These are phyloP conservation scores for Suhomyces kunorum DNA, from an alignment of 1,139 yeast genomes.

Conservation along the genomic window DNA sequence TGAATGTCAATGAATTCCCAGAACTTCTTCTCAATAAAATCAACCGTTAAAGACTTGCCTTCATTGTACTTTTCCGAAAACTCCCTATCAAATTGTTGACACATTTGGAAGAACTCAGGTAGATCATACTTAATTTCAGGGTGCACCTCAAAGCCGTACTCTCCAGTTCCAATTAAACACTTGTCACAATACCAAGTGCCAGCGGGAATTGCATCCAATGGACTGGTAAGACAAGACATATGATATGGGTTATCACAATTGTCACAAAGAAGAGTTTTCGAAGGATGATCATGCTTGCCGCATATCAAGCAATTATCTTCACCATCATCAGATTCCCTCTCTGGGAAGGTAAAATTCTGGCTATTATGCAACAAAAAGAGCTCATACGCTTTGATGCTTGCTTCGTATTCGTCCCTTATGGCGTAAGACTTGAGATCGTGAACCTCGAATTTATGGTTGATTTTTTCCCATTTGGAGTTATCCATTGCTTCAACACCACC, in stretches of 20 bases:
- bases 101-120: slow-evolving; percentile 61
- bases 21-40: slow-evolving; percentile 54
- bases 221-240: slow-evolving; percentile 59
- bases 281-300: slow-evolving; percentile 49
- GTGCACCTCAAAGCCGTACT: slow-evolving; percentile 85
- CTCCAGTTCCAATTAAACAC: slow-evolving; percentile 84
- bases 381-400: slow-evolving; percentile 46
- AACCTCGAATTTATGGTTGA: slow-evolving; percentile 33
- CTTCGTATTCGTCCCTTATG: slow-evolving; percentile 36
- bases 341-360: slow-evolving; percentile 19
- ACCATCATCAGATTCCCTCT: slow-evolving; percentile 25
- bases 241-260: slow-evolving; percentile 75
- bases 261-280: slow-evolving; percentile 61
- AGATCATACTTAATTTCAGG: slow-evolving; percentile 54
- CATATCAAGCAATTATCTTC: slow-evolving; percentile 54
- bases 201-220: slow-evolving; percentile 49
- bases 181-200: slow-evolving; percentile 79
- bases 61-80: slow-evolving; percentile 35
- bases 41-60: slow-evolving; percentile 36
- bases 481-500: slow-evolving; percentile 28
- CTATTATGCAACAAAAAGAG: slow-evolving; percentile 36
- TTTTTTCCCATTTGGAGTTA: slow-evolving; percentile 33
- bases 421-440: slow-evolving; percentile 17
- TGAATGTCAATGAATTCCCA: slow-evolving; percentile 58
- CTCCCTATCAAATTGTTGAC: slow-evolving; percentile 50